phyloP scores from a whole-genome alignment of 176 grass and related monocot genomes.

The Areca catechu region DNA sequence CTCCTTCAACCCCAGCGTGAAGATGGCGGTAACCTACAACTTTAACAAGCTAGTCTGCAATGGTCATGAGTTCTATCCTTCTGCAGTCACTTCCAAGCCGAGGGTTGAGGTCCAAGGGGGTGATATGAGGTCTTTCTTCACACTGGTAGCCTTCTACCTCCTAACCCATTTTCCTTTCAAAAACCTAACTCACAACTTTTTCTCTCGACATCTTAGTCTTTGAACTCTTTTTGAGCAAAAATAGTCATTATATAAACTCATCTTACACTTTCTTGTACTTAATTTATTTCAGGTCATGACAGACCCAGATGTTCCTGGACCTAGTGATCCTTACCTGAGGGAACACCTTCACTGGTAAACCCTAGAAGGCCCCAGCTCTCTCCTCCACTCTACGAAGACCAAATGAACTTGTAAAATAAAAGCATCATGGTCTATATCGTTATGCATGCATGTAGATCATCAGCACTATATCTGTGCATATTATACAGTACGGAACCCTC shows the following conservation, averaged over 20 bases:
- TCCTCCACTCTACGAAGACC: no score
- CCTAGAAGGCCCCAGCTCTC: neutral
- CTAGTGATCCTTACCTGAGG: conserved; percentile 86
- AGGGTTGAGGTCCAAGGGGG: conserved; percentile 63
- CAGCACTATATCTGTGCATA: no score
- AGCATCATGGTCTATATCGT: neutral
- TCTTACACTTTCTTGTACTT: neutral
- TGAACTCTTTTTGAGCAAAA: neutral
- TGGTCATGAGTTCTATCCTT: conserved; percentile 84
- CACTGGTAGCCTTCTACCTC: conserved; percentile 44
- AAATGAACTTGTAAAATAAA: no score
- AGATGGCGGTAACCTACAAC: conserved; percentile 78
- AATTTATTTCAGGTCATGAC: conserved; percentile 68
- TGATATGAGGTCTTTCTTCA: conserved; percentile 81
- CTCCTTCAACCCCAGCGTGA: conserved; percentile 63
- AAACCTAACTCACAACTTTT: neutral
- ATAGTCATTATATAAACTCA: neutral
- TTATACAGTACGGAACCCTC: no score
- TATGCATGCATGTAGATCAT: no score
- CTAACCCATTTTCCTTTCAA: neutral
- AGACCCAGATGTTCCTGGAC: conserved; percentile 90
- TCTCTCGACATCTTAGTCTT: neutral
- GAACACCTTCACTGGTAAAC: conserved; percentile 92
- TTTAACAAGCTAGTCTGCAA: conserved; percentile 70
- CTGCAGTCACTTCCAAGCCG: conserved; percentile 50